Evolutionary conservation across 345 rosid species (phyloP), one percentile per base, ranked within the genome.

Genomic region (Corymbia maculata): DNA sequence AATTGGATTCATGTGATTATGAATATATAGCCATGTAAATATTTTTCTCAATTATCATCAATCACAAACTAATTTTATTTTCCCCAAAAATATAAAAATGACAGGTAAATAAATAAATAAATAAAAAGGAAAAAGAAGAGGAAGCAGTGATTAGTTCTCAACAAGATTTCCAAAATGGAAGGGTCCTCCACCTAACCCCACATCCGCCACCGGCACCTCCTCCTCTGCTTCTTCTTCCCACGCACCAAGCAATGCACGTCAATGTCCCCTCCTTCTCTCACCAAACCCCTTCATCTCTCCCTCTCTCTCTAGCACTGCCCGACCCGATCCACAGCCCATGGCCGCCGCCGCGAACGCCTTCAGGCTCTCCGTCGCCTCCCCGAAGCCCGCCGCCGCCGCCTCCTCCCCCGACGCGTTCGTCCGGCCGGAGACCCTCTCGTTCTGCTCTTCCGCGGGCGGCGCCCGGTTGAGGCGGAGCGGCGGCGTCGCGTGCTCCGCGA

Each of bases 311-410:
- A 10, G 4, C 80, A 14, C 79, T 13, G 15, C 84, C 22, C 66
- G 11, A 79, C 87, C 12, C 4, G 4, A 10, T 85, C 82, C 79
- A 19, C 15, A 59, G 28, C 32, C n/a, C 90, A 95, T 95, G 98
- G 97, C 98, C 86, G 50, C 91, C 86, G 30, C 94, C 11, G 88
- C 96, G 17, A 92, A 89, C 87, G 88, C 97, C 57, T 51, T 95
- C 91, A 92, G 95, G 7, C 90, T 91, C n/a, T 88, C 95, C 51
- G 4, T 36, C 42, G 89, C 91, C 88, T 61, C 96, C 45, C 90
- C 91, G 88, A 87, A 86, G 51, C 87, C 85, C 90, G 90, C 91
- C 55, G 12, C 42, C 89, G 89, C 90, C 57, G 2, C n/a, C 75
- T 51, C 88, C 61, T 61, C 87, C 15, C 32, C 93, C 45, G 89